Conservation (phyloP, 2,329 filamentous ascomycete genomes). For the Thelonectria discophora region DNA sequence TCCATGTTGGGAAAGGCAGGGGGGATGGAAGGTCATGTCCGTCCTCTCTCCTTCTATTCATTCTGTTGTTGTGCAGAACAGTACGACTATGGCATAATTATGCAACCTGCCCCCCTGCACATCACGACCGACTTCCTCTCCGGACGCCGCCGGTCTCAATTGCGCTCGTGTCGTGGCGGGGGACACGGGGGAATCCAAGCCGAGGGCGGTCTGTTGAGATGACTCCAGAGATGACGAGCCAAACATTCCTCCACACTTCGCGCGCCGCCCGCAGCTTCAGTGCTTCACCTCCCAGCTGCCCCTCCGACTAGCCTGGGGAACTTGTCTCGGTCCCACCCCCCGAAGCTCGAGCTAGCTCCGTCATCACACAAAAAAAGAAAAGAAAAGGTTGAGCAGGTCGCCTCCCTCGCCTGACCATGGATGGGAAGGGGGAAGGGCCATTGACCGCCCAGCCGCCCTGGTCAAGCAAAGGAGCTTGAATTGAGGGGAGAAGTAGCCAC, state of each 20-base stretch:
- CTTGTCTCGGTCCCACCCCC: constrained; percentile 7
- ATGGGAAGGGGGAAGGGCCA: background rate
- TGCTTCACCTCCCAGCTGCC: constrained; percentile 3
- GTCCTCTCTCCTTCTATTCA: background rate
- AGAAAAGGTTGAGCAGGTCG: background rate
- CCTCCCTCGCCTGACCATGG: constrained; percentile 3
- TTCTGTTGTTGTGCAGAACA: background rate
- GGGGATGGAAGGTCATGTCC: constrained; percentile 14
- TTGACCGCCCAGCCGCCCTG: constrained; percentile 7
- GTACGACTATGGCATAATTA: background rate
- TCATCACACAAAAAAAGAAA: background rate
- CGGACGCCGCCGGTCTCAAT: background rate
- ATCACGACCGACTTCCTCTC: background rate
- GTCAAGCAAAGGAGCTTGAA: constrained; percentile 12
- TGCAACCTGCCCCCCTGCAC: background rate
- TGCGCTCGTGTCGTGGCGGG: constrained; percentile 1
- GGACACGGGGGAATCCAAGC: constrained; percentile 6
- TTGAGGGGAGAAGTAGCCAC: constrained; percentile 4
- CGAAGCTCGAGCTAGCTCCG: constrained; percentile 6
- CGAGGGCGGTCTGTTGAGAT: constrained; percentile 15
- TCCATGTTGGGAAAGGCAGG: constrained; percentile 9
- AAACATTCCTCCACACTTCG: constrained; percentile 13
- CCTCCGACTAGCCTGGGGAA: background rate
- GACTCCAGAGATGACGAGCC: background rate
- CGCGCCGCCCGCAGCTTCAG: constrained; percentile 7